phyloP scores from a whole-genome alignment of 164 flowering plant genomes.

The Protea cynaroides region DNA sequence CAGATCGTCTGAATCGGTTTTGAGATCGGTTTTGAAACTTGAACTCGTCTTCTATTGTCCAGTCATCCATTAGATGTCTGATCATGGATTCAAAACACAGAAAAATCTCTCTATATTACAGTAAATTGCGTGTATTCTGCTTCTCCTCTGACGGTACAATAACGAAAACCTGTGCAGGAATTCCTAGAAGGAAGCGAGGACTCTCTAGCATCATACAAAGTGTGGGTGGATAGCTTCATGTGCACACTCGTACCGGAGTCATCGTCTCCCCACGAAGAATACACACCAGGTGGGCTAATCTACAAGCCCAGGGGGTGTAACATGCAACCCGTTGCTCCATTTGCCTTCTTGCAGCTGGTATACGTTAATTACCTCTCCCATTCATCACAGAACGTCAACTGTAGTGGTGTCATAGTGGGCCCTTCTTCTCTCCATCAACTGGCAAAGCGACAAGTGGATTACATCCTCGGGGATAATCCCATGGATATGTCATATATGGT shows the following conservation, averaged over 20 bases:
- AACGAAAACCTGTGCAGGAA: no score
- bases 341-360: constrained; percentile 79
- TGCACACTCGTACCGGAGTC: constrained; percentile 81
- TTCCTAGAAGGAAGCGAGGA: constrained; percentile 56
- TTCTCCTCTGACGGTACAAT: no score
- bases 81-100: no score
- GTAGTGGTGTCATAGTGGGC: constrained; percentile 46
- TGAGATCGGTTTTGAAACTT: no score
- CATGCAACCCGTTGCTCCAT: constrained; percentile 77
- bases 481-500: constrained; percentile 87
- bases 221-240: constrained; percentile 88
- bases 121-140: no score
- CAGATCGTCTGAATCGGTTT: neutral
- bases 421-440: constrained; percentile 52
- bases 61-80: no score
- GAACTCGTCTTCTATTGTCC: no score
- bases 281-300: constrained; percentile 84
- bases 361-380: constrained; percentile 67
- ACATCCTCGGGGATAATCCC: constrained; percentile 84
- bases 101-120: no score
- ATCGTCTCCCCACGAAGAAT: constrained; percentile 64
- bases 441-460: constrained; percentile 61
- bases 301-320: constrained; percentile 95
- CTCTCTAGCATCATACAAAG: constrained; percentile 63
- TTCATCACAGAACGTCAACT: constrained; percentile 52